Conservation (phyloP, 1,284 basidiomycete species). For the Papiliotrema laurentii region DNA sequence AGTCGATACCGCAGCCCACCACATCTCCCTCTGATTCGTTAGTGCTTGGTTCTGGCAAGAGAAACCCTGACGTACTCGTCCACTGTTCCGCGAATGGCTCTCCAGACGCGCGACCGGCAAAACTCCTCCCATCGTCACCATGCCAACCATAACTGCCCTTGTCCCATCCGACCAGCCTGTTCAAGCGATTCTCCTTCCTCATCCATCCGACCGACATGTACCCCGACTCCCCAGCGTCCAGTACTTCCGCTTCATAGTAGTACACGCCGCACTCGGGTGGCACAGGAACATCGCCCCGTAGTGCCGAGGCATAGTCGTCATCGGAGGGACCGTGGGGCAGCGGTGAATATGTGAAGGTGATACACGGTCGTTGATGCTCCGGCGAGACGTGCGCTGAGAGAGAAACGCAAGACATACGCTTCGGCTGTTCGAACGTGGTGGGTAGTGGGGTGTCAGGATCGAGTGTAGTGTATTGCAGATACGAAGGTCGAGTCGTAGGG, state of each 20-base stretch:
- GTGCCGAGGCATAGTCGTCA: conserved; percentile 64
- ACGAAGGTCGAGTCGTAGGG: conserved; percentile 12
- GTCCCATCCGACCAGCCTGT: conserved; percentile 84
- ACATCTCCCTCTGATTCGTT: conserved; percentile 65
- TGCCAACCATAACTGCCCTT: conserved; percentile 87
- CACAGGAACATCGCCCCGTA: conserved; percentile 67
- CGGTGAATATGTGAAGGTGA: conserved; percentile 31
- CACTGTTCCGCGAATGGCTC: conserved; percentile 64
- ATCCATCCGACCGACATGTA: conserved; percentile 77
- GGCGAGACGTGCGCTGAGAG: conserved; percentile 9
- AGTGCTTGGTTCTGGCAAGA: not conserved
- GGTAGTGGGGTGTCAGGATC: conserved; percentile 9
- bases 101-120: conserved; percentile 67
- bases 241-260: conserved; percentile 82
- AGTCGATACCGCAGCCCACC: conserved; percentile 86
- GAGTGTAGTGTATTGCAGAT: conserved; percentile 16
- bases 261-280: conserved; percentile 80
- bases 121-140: conserved; percentile 81
- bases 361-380: conserved; percentile 6
- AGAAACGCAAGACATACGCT: conserved; percentile 11
- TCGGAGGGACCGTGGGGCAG: conserved; percentile 57
- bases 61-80: conserved; percentile 22
- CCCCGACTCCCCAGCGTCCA: conserved; percentile 72
- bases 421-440: conserved; percentile 10
- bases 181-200: conserved; percentile 56